Conservation (phyloP, 345 rosid genomes). For the Erucastrum elatum region DNA sequence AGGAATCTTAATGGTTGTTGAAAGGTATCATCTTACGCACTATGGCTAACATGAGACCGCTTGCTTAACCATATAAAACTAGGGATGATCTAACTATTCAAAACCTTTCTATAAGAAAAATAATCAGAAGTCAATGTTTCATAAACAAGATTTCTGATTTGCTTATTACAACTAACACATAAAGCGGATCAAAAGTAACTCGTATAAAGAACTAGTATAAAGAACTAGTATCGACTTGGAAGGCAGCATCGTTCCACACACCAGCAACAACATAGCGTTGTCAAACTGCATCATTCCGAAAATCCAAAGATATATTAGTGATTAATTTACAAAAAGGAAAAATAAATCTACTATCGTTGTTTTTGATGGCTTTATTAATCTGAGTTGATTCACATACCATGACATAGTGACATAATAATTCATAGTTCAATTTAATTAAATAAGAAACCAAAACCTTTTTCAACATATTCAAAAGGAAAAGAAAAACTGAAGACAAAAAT, state of each 20-base stretch:
- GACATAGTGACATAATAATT: background rate
- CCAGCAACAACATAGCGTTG: constrained; percentile 39
- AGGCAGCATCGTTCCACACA: constrained; percentile 30
- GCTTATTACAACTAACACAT: background rate
- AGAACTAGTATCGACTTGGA: constrained; percentile 25
- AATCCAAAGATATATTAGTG: background rate
- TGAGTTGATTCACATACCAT: background rate
- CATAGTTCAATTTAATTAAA: background rate
- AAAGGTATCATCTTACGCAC: too few relatives aligned
- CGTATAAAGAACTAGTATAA: constrained; percentile 16
- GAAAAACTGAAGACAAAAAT: background rate
- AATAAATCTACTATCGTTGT: background rate
- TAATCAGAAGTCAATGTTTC: background rate
- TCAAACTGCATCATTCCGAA: constrained; percentile 26
- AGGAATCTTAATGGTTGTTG: too few relatives aligned
- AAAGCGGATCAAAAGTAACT: background rate
- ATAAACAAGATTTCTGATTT: background rate
- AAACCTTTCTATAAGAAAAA: background rate
- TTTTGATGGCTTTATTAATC: background rate
- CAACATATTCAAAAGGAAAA: background rate
- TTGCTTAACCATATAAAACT: too few relatives aligned
- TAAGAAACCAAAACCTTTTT: background rate
- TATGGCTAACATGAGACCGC: too few relatives aligned
- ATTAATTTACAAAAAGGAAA: background rate
- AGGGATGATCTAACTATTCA: too few relatives aligned